Evolutionary conservation across 306 rosid species (phyloP).

Genomic region (Vachellia collinsii): DNA sequence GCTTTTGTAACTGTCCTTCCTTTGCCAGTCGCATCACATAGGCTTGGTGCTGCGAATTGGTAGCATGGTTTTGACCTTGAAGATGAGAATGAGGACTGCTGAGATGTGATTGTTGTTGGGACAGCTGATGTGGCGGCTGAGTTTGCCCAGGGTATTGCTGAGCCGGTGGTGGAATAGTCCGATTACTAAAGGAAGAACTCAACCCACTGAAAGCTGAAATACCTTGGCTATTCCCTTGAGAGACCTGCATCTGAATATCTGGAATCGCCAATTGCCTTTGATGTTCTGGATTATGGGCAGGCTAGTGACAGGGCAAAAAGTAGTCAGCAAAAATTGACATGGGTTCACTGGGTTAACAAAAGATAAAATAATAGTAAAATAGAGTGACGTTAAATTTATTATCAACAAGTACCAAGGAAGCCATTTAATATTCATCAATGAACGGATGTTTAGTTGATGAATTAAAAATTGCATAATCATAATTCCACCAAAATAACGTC

Average conservation of each 20-base stretch:
- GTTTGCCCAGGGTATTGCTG: constrained; percentile 66
- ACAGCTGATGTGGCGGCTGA: constrained; percentile 68
- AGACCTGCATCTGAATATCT: constrained; percentile 75
- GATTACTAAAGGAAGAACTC: constrained; percentile 67
- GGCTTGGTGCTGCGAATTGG: constrained; percentile 66
- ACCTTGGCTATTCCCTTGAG: constrained; percentile 63
- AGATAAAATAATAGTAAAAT: not conserved
- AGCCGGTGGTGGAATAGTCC: constrained; percentile 59
- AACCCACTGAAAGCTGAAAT: constrained; percentile 59
- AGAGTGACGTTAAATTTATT: constrained; percentile 10
- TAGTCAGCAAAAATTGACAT: constrained; percentile 12
- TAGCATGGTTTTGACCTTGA: constrained; percentile 63
- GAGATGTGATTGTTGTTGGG: constrained; percentile 66
- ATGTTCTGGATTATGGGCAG: constrained; percentile 77
- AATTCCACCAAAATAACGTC: constrained; percentile 15
- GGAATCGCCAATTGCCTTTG: constrained; percentile 72
- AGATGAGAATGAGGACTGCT: constrained; percentile 68
- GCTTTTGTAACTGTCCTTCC: constrained; percentile 68
- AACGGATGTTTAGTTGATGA: not conserved
- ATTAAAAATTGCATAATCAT: not conserved
- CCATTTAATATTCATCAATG: not conserved
- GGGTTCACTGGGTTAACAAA: not conserved
- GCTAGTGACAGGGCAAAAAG: constrained; percentile 43
- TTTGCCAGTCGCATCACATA: constrained; percentile 60
- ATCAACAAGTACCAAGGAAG: not conserved